Conservation (phyloP, 768 basidiomycete genomes). For the Lactarius deliciosus region DNA sequence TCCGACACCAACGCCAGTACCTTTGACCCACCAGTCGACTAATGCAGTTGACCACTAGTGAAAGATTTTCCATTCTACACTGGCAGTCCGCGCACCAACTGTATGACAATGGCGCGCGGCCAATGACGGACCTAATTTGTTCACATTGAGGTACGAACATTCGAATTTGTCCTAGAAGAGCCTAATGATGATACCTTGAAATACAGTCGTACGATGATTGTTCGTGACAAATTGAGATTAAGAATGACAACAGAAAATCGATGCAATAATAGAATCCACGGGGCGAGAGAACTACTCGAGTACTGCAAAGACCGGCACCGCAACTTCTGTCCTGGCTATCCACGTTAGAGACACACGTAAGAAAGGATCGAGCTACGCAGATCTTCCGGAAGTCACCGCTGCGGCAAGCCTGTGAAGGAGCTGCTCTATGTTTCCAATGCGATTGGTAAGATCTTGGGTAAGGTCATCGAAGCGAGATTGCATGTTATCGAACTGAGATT, state of each 20-base stretch:
- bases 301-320: background rate
- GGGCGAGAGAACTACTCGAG: background rate
- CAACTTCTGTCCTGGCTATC: background rate
- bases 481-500: constrained; percentile 8
- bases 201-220: background rate
- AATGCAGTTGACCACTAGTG: no score
- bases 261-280: background rate
- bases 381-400: background rate
- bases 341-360: background rate
- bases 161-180: background rate
- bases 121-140: background rate
- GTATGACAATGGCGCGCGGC: background rate
- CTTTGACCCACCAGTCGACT: no score
- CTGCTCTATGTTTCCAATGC: constrained; percentile 5
- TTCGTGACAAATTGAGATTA: background rate
- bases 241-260: background rate
- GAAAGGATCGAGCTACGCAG: background rate
- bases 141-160: background rate
- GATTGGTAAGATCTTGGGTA: background rate
- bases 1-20: no score
- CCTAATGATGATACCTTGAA: background rate
- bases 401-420: constrained; percentile 1
- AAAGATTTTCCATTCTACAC: no score
- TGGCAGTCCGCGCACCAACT: background rate
- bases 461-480: constrained; percentile 10